Percentiles rank a stretch among this genome's conserved stretches.
Conservation (phyloP, 2,329 filamentous ascomycete genomes). For the Ascochyta fabae region DNA sequence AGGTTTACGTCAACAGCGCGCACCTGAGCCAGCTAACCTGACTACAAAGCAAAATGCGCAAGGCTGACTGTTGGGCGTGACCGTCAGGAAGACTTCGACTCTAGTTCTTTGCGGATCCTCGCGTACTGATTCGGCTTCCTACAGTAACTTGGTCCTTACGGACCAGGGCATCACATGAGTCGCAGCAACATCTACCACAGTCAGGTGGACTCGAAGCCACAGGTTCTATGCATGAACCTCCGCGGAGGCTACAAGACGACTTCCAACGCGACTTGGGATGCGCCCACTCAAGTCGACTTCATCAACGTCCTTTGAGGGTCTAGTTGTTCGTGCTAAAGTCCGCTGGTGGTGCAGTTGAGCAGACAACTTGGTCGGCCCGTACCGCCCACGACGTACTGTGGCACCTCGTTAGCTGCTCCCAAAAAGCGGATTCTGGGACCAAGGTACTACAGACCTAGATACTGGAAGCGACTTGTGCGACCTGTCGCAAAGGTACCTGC, state of each 20-base stretch:
- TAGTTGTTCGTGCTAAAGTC: neutral
- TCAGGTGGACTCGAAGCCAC: constrained; percentile 7
- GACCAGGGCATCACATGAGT: neutral
- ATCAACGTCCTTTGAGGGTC: neutral
- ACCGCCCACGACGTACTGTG: constrained; percentile 17
- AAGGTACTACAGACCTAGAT: constrained; percentile 21
- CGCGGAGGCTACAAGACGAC: neutral
- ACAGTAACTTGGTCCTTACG: neutral
- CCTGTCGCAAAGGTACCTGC: constrained; percentile 34
- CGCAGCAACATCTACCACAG: neutral
- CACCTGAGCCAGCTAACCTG: constrained; percentile 12
- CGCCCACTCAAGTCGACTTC: neutral
- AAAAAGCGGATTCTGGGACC: constrained; percentile 12
- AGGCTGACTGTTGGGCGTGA: neutral
- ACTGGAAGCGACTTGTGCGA: constrained; percentile 24
- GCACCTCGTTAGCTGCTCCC: constrained; percentile 10
- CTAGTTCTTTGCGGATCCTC: neutral
- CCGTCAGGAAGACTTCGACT: neutral
- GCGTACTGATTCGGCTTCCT: neutral
- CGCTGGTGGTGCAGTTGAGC: neutral
- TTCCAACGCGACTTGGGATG: neutral
- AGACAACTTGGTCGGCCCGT: constrained; percentile 4
- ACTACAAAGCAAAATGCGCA: neutral
- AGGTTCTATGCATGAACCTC: neutral
- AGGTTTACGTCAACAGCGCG: neutral